Conservation (phyloP, 108 stramenopile species). For the Hondaea fermentalgiana region DNA sequence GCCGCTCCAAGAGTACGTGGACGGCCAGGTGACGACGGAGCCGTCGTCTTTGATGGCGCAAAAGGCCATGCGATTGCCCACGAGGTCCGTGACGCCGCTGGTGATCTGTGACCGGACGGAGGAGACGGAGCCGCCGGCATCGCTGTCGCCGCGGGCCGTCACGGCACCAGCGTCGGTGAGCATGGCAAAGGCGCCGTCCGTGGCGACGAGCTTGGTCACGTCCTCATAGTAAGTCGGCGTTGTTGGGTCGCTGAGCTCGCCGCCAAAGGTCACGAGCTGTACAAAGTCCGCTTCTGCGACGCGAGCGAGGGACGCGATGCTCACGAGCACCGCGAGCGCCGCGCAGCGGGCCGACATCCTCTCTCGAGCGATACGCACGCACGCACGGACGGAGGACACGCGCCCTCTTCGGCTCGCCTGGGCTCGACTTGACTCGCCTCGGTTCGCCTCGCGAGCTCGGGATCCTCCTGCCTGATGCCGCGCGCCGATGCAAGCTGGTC, state of each 20-base stretch:
- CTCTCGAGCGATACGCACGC: too few relatives aligned
- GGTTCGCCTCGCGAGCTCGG: too few relatives aligned
- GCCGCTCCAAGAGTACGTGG: not conserved
- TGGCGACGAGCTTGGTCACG: not conserved
- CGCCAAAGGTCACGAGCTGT: not conserved
- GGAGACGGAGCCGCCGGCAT: not conserved
- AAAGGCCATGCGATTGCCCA: not conserved
- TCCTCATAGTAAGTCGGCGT: not conserved
- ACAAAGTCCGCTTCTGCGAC: not conserved
- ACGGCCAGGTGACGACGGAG: not conserved
- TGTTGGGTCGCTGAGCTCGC: not conserved
- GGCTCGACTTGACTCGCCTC: too few relatives aligned
- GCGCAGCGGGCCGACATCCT: too few relatives aligned
- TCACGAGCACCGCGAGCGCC: too few relatives aligned
- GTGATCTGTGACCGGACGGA: not conserved
- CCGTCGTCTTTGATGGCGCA: not conserved
- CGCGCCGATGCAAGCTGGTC: too few relatives aligned
- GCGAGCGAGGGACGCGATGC: too few relatives aligned
- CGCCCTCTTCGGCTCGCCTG: too few relatives aligned
- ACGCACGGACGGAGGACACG: too few relatives aligned
- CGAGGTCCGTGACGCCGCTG: not conserved
- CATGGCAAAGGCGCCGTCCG: not conserved
- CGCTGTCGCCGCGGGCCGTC: not conserved
- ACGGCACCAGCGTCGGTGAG: not conserved
- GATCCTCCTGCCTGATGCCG: too few relatives aligned